phyloP scores from a whole-genome alignment of 2,329 filamentous ascomycete genomes.

The Aureobasidium namibiae region DNA sequence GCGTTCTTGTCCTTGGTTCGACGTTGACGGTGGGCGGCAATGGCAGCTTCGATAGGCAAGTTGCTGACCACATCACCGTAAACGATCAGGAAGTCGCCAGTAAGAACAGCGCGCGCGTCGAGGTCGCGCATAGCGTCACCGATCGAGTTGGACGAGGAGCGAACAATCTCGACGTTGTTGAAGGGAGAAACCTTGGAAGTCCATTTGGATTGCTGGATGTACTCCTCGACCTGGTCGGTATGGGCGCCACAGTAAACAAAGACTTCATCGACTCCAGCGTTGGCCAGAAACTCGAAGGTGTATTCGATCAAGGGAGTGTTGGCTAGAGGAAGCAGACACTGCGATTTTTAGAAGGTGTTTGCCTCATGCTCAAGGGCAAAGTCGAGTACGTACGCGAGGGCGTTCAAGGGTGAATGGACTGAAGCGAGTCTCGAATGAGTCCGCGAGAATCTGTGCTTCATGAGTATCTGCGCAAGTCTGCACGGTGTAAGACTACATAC shows the following conservation, averaged over 20 bases:
- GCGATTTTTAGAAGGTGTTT: slow-evolving; percentile 7
- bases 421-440: slow-evolving; percentile 91
- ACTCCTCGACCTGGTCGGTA: slow-evolving; percentile 76
- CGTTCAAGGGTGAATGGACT: slow-evolving; percentile 80
- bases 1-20: slow-evolving; percentile 81
- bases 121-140: slow-evolving; percentile 93
- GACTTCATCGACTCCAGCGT: slow-evolving; percentile 89
- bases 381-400: slow-evolving; percentile 60
- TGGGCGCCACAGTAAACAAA: slow-evolving; percentile 88
- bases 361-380: neutral
- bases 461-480: neutral
- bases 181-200: slow-evolving; percentile 68
- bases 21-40: slow-evolving; percentile 72
- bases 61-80: slow-evolving; percentile 92
- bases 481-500: slow-evolving; percentile 30
- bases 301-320: slow-evolving; percentile 96
- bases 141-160: slow-evolving; percentile 76
- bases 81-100: slow-evolving; percentile 84
- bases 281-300: slow-evolving; percentile 89
- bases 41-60: slow-evolving; percentile 68
- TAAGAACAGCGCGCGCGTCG: slow-evolving; percentile 75
- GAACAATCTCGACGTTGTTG: slow-evolving; percentile 71
- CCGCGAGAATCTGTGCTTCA: slow-evolving; percentile 66
- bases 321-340: slow-evolving; percentile 88
- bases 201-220: slow-evolving; percentile 76